phyloP scores from a whole-genome alignment of 2,329 filamentous ascomycete species.

The Diaporthe citri region DNA sequence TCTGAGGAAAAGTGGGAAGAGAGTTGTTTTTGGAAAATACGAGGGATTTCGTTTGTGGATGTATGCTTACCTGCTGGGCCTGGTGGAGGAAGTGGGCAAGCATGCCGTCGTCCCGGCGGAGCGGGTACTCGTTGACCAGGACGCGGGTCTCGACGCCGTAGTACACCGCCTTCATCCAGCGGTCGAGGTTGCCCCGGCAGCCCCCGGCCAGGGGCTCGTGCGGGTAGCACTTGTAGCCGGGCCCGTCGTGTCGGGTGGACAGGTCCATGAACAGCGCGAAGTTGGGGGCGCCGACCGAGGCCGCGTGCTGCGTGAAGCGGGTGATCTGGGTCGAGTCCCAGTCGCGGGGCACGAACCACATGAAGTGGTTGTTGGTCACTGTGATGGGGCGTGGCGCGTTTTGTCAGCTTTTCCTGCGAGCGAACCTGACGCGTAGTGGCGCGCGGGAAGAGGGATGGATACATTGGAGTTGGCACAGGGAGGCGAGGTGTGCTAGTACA shows the following conservation, averaged over 20 bases:
- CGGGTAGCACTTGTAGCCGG: slow-evolving; percentile 1
- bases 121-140: neutral
- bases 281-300: neutral
- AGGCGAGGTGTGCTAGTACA: neutral
- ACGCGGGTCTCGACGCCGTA: slow-evolving; percentile 5
- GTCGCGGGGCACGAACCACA: neutral
- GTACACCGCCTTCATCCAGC: slow-evolving; percentile 10
- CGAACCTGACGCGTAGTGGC: neutral
- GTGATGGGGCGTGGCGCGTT: neutral
- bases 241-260: neutral
- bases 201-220: neutral
- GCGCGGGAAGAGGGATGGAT: neutral
- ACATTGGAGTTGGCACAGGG: too few species aligned
- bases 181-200: neutral
- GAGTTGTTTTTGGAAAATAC: too few species aligned
- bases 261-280: neutral
- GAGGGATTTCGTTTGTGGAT: too few species aligned
- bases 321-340: neutral
- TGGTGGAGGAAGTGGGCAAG: neutral
- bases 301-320: slow-evolving; percentile 13
- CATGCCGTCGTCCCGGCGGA: neutral
- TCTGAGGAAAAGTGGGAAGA: neutral
- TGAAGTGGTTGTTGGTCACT: slow-evolving; percentile 19
- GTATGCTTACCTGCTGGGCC: neutral
- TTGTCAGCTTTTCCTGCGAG: neutral